Percentiles rank a stretch among this genome's conserved stretches.
These are phyloP conservation scores for Vaccinium macrocarpon DNA, from an alignment of 148 eudicot species.

Conservation along the genomic window DNA sequence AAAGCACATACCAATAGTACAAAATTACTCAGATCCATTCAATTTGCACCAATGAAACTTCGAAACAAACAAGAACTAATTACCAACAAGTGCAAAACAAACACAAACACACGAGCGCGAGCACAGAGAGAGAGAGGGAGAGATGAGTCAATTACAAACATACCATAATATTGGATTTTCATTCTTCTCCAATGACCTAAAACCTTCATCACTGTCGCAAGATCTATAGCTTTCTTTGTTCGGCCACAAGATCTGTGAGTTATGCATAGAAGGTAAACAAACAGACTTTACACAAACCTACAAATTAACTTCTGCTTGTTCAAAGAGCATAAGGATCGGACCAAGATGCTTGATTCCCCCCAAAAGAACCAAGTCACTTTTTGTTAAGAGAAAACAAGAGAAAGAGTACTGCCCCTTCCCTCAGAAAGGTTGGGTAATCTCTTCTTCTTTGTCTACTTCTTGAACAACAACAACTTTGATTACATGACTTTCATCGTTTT, in stretches of 20 bases:
- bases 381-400: not conserved
- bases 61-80: not conserved
- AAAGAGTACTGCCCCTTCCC: not conserved
- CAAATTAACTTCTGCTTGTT: not conserved
- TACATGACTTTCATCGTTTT: not conserved
- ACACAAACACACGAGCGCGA: too few relatives aligned
- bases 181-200: not conserved
- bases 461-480: too few relatives aligned
- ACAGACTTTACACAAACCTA: not conserved
- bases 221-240: too few relatives aligned
- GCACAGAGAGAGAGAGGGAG: not conserved
- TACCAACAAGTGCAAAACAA: not conserved
- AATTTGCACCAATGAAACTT: not conserved
- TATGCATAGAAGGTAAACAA: not conserved
- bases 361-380: not conserved
- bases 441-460: not conserved
- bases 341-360: constrained; percentile 25
- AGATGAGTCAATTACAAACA: not conserved
- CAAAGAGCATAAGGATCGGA: constrained; percentile 9
- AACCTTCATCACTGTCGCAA: not conserved
- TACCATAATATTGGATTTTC: not conserved
- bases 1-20: not conserved
- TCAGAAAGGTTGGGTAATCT: not conserved
- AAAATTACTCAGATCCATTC: not conserved
- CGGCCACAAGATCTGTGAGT: not conserved